Conservation (phyloP, 805 yeast species). For the Saturnispora diversa region DNA sequence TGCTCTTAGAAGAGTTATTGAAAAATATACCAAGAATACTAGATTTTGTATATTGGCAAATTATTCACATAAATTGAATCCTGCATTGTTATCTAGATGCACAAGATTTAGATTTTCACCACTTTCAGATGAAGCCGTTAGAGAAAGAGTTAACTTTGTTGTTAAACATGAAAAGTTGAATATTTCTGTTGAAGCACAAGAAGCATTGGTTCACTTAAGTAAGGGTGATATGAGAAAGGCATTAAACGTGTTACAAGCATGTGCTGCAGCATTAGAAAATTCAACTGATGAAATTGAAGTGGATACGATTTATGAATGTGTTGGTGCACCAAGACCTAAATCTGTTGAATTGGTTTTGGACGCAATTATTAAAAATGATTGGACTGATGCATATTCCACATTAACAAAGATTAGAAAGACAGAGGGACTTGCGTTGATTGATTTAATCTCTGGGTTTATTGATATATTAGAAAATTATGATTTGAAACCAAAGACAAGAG, state of each 20-base stretch:
- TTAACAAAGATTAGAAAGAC: constrained; percentile 54
- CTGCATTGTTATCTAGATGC: constrained; percentile 90
- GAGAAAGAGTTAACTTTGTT: constrained; percentile 59
- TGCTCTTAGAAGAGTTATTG: constrained; percentile 76
- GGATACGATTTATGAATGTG: constrained; percentile 82
- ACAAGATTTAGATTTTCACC: constrained; percentile 93
- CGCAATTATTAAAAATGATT: constrained; percentile 76
- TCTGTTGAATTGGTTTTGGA: constrained; percentile 72
- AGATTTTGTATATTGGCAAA: constrained; percentile 93
- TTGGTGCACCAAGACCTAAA: constrained; percentile 90
- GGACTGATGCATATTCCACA: constrained; percentile 69
- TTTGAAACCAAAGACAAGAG: constrained; percentile 53
- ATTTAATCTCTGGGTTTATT: constrained; percentile 68
- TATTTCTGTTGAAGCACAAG: constrained; percentile 50
- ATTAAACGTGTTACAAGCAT: constrained; percentile 87
- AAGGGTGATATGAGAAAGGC: constrained; percentile 97
- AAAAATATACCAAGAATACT: constrained; percentile 89
- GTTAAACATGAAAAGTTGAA: constrained; percentile 57
- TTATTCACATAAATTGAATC: constrained; percentile 90
- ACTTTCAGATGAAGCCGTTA: constrained; percentile 56
- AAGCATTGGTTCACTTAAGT: constrained; percentile 62
- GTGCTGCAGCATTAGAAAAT: constrained; percentile 65
- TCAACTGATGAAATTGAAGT: constrained; percentile 47
- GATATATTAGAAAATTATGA: constrained; percentile 64
- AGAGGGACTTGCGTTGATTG: constrained; percentile 87